Evolutionary conservation across 2,329 filamentous ascomycete genomes (phyloP).

Genomic region (Fusarium torreyae): DNA sequence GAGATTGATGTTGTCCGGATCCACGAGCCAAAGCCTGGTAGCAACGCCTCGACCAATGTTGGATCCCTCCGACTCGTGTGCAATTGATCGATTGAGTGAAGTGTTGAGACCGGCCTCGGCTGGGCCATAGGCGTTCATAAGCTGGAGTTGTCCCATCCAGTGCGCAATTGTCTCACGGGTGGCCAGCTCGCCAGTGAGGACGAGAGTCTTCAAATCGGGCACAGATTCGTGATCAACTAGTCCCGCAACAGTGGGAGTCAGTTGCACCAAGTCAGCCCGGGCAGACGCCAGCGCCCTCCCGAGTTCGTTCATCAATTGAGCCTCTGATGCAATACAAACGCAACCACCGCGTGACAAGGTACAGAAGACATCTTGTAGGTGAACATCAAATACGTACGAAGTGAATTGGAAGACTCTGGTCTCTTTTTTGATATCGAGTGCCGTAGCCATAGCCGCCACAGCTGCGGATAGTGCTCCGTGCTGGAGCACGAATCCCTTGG

Average conservation of each 20-base stretch:
- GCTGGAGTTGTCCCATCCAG: slow-evolving; percentile 24
- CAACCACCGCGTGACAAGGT: slow-evolving; percentile 26
- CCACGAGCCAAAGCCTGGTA: slow-evolving; percentile 23
- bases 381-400: slow-evolving; percentile 32
- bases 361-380: slow-evolving; percentile 25
- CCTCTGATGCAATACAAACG: slow-evolving; percentile 33
- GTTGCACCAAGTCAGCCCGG: slow-evolving; percentile 19
- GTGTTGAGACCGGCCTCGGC: slow-evolving; percentile 26
- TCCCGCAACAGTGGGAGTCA: slow-evolving; percentile 34
- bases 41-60: slow-evolving; percentile 32
- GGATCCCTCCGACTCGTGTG: slow-evolving; percentile 21
- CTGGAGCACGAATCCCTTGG: slow-evolving; percentile 34
- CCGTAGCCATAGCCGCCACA: slow-evolving; percentile 16
- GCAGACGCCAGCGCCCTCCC: slow-evolving; percentile 21
- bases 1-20: slow-evolving; percentile 15
- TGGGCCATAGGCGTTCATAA: slow-evolving; percentile 27
- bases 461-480: slow-evolving; percentile 23
- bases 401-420: slow-evolving; percentile 34
- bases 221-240: slow-evolving; percentile 25
- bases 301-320: slow-evolving; percentile 31
- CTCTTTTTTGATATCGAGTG: slow-evolving; percentile 22
- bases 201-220: slow-evolving; percentile 29
- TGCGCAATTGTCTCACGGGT: slow-evolving; percentile 27
- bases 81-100: slow-evolving; percentile 22
- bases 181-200: slow-evolving; percentile 24